Percentiles rank a stretch among this genome's conserved stretches.
Evolutionary conservation across 2,329 filamentous ascomycete species (phyloP).

Genomic region (Fusarium sublunatum): DNA sequence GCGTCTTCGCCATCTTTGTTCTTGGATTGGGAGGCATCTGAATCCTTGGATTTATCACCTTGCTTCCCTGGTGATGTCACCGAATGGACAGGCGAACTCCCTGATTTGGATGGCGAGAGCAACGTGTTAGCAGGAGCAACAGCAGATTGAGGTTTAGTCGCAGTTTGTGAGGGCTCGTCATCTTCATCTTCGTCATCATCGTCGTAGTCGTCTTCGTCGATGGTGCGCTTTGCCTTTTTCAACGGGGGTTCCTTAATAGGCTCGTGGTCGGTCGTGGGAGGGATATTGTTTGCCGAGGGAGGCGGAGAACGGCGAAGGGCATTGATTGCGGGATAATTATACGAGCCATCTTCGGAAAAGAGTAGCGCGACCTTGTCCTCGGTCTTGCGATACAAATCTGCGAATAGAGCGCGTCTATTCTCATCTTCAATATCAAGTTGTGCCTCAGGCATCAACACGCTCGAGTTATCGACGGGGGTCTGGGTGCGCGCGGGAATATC

Average conservation of each 20-base stretch:
- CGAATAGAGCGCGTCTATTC: constrained; percentile 77
- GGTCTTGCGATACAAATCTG: constrained; percentile 78
- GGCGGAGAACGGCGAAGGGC: constrained; percentile 60
- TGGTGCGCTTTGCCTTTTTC: constrained; percentile 81
- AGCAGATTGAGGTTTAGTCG: constrained; percentile 63
- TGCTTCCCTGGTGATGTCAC: constrained; percentile 70
- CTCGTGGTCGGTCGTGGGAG: constrained; percentile 68
- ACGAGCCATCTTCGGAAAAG: constrained; percentile 70
- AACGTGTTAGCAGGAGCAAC: constrained; percentile 66
- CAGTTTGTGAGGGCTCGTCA: constrained; percentile 65
- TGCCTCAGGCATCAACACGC: constrained; percentile 70
- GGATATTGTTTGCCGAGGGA: constrained; percentile 58
- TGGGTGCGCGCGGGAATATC: constrained; percentile 66
- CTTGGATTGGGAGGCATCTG: constrained; percentile 61
- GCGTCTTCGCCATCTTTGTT: constrained; percentile 84
- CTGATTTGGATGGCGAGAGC: constrained; percentile 76
- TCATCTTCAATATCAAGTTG: constrained; percentile 73
- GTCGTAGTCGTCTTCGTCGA: constrained; percentile 87
- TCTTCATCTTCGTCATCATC: constrained; percentile 83
- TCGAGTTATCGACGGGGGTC: constrained; percentile 62
- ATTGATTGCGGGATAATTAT: constrained; percentile 65
- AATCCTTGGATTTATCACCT: constrained; percentile 63
- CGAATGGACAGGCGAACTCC: constrained; percentile 73
- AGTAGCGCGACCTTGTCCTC: constrained; percentile 81
- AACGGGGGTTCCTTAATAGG: constrained; percentile 69